phyloP scores from a whole-genome alignment of 768 basidiomycete species.

The Trametes cingulata region DNA sequence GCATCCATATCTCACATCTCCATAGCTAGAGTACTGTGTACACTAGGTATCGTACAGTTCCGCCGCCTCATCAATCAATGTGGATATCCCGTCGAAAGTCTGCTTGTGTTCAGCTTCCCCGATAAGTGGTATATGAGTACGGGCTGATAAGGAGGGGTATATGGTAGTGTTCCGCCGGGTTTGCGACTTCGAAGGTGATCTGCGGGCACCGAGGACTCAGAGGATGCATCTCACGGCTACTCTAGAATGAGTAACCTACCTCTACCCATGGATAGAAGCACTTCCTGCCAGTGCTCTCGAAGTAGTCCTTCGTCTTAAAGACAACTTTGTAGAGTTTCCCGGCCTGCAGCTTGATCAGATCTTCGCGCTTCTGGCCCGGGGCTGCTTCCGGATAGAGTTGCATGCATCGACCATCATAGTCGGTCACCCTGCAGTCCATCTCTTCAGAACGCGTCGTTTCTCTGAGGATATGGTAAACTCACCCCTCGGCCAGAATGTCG shows the following conservation, averaged over 20 bases:
- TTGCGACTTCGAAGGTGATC: slow-evolving; percentile 77
- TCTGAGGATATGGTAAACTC: slow-evolving; percentile 18
- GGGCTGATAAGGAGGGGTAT: slow-evolving; percentile 92
- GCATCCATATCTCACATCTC: slow-evolving; percentile 7
- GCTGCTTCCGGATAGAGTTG: slow-evolving; percentile 63
- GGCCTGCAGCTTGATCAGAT: slow-evolving; percentile 47
- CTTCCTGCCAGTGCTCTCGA: slow-evolving; percentile 57
- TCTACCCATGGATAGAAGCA: slow-evolving; percentile 94
- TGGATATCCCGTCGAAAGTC: neutral
- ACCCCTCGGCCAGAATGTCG: slow-evolving; percentile 58
- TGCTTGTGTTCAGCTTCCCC: slow-evolving; percentile 63
- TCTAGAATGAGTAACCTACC: too few species aligned
- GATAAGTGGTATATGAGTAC: slow-evolving; percentile 88
- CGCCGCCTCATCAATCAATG: neutral
- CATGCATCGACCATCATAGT: slow-evolving; percentile 81
- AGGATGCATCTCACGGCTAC: too few species aligned
- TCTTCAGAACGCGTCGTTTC: slow-evolving; percentile 9
- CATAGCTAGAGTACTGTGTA: slow-evolving; percentile 16
- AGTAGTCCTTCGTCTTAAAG: slow-evolving; percentile 84
- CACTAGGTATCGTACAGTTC: slow-evolving; percentile 6
- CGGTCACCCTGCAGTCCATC: slow-evolving; percentile 56
- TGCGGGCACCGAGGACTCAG: too few species aligned
- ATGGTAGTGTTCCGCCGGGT: slow-evolving; percentile 84
- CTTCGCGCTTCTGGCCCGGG: slow-evolving; percentile 44
- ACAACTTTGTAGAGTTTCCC: slow-evolving; percentile 78